Percentiles rank a stretch among this genome's conserved stretches.
These are phyloP conservation scores for Aspergillus biplanus DNA, from an alignment of 495 filamentous ascomycete genomes.

Conservation along the genomic window DNA sequence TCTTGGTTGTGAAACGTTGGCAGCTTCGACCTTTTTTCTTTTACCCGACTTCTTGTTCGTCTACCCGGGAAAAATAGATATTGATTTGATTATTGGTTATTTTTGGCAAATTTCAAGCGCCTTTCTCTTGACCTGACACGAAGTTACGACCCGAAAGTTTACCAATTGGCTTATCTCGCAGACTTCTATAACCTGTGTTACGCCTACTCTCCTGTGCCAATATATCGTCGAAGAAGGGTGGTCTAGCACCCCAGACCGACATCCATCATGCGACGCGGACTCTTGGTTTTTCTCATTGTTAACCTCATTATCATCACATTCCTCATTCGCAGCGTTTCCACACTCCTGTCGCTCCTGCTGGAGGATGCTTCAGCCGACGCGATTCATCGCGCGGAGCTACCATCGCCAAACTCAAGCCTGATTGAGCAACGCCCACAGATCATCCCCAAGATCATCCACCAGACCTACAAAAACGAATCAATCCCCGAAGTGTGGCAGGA, in stretches of 20 bases:
- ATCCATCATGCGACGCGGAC: constrained; percentile 63
- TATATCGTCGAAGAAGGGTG: constrained; percentile 17
- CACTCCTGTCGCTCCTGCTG: constrained; percentile 65
- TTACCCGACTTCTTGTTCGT: background rate
- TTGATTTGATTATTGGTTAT: constrained; percentile 9
- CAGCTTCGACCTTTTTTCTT: constrained; percentile 1
- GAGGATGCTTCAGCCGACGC: constrained; percentile 69
- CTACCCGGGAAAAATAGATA: background rate
- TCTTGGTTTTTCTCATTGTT: constrained; percentile 64
- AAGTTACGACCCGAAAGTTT: constrained; percentile 10
- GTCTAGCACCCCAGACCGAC: constrained; percentile 12
- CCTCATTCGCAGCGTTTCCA: constrained; percentile 65
- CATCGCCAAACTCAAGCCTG: constrained; percentile 63
- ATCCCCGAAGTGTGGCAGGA: constrained; percentile 76
- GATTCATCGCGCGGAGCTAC: constrained; percentile 65
- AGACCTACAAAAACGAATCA: constrained; percentile 78
- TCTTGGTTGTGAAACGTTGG: background rate
- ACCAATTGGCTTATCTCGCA: constrained; percentile 11
- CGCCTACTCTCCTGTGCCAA: constrained; percentile 3
- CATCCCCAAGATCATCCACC: constrained; percentile 90
- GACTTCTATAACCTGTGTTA: background rate
- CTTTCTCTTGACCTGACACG: constrained; percentile 8
- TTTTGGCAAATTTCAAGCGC: background rate
- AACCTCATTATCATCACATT: constrained; percentile 61
- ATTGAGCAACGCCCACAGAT: constrained; percentile 63